phyloP scores from a whole-genome alignment of 805 yeast species.

The Maudiozyma barnettii region DNA sequence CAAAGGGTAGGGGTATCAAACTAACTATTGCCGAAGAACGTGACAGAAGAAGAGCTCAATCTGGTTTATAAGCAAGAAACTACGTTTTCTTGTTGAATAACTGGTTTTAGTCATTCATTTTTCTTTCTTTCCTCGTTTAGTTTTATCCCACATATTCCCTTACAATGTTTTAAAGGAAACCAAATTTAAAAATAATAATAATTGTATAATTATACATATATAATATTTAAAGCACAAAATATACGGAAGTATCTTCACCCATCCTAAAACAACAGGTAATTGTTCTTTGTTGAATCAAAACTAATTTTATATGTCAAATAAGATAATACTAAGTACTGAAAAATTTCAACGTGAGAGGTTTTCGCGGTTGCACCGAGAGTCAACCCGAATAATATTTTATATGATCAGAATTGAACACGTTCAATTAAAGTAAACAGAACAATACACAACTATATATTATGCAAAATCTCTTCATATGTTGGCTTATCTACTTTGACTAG shows the following conservation, averaged over 20 bases:
- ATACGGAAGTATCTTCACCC: background rate
- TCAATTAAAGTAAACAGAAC: background rate
- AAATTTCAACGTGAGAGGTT: background rate
- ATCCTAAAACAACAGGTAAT: too few species aligned
- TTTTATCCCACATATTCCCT: background rate
- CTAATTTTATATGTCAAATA: too few species aligned
- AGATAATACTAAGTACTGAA: background rate
- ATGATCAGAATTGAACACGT: background rate
- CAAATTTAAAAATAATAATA: background rate
- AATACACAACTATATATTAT: background rate
- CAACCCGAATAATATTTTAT: background rate
- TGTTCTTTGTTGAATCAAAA: too few species aligned
- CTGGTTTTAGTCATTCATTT: background rate
- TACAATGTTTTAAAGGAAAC: too few species aligned
- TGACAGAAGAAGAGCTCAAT: conserved; percentile 92
- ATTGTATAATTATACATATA: conserved; percentile 1
- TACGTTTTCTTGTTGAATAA: background rate
- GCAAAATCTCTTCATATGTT: too few species aligned
- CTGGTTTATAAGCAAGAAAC: conserved; percentile 37
- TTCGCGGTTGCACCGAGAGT: background rate
- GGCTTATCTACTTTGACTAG: too few species aligned
- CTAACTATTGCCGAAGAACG: conserved; percentile 93
- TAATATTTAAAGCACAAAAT: conserved; percentile 3
- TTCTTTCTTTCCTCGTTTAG: background rate
- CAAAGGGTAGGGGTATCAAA: conserved; percentile 99